phyloP scores from a whole-genome alignment of 179 eudicot genomes.

The Spinacia oleracea region DNA sequence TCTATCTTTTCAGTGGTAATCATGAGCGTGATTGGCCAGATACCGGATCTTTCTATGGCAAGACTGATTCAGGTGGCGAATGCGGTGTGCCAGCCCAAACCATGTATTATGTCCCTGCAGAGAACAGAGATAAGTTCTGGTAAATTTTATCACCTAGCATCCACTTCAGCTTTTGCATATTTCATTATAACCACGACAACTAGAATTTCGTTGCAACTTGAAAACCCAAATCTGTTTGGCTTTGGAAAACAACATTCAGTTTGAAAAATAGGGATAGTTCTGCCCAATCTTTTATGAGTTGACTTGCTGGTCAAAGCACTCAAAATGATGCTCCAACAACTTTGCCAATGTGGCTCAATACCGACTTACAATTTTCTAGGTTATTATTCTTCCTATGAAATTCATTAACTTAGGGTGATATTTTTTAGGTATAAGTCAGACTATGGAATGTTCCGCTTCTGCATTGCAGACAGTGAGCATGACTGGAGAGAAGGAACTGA shows the following conservation, averaged over 20 bases:
- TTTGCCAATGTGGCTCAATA: too few relatives aligned
- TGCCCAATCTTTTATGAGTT: neutral
- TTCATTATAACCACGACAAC: neutral
- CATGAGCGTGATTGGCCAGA: conserved; percentile 62
- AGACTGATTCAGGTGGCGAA: conserved; percentile 54
- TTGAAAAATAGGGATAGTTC: neutral
- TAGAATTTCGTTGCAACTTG: neutral
- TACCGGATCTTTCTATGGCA: conserved; percentile 48
- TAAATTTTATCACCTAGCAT: conserved; percentile 19
- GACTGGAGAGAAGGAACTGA: conserved; percentile 81
- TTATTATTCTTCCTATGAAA: neutral
- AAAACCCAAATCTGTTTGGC: neutral
- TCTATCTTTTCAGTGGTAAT: conserved; percentile 41
- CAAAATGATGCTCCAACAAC: neutral
- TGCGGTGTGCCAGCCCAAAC: conserved; percentile 56
- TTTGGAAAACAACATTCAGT: neutral
- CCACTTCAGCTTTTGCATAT: neutral
- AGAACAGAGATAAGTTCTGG: conserved; percentile 50
- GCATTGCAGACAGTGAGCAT: conserved; percentile 71
- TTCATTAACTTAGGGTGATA: neutral
- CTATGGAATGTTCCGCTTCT: conserved; percentile 79
- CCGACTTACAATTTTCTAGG: neutral
- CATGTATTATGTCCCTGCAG: conserved; percentile 54
- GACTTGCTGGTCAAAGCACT: neutral
- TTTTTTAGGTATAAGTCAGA: conserved; percentile 52